phyloP scores from a whole-genome alignment of 2,329 filamentous ascomycete species.

The Sarocladiaceae sp. region DNA sequence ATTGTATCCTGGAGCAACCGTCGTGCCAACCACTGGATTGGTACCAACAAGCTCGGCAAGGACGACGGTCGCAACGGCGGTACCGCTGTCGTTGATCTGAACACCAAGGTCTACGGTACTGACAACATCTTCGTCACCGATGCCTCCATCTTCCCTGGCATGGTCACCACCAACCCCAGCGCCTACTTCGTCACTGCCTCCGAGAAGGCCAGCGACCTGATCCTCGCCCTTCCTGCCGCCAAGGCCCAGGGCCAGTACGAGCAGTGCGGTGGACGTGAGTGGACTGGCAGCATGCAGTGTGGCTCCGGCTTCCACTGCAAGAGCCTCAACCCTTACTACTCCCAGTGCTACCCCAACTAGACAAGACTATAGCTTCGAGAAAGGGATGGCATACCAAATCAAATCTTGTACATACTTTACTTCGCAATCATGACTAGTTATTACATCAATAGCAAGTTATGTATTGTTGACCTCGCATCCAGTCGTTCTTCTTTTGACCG shows the following conservation, averaged over 20 bases:
- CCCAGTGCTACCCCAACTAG: slow-evolving; percentile 13
- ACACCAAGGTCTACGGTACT: slow-evolving; percentile 63
- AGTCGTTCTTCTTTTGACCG: background rate
- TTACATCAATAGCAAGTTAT: background rate
- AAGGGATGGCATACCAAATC: background rate
- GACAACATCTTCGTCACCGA: slow-evolving; percentile 68
- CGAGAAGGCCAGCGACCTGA: slow-evolving; percentile 47
- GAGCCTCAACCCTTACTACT: slow-evolving; percentile 16
- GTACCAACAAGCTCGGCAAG: slow-evolving; percentile 57
- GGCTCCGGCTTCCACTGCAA: slow-evolving; percentile 14
- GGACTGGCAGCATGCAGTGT: slow-evolving; percentile 19
- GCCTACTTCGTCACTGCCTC: slow-evolving; percentile 61
- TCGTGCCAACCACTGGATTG: slow-evolving; percentile 49
- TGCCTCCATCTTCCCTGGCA: slow-evolving; percentile 64
- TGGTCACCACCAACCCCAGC: slow-evolving; percentile 64
- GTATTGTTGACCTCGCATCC: background rate
- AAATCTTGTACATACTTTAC: background rate
- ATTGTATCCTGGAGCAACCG: slow-evolving; percentile 24
- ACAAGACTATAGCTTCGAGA: no score
- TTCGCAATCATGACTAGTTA: background rate
- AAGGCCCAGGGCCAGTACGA: slow-evolving; percentile 12
- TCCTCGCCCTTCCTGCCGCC: slow-evolving; percentile 14
- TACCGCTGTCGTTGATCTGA: slow-evolving; percentile 55
- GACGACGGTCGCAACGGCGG: slow-evolving; percentile 53
- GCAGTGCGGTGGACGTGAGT: slow-evolving; percentile 19